Percentiles rank a stretch among this genome's conserved stretches.
These are phyloP conservation scores for Quaeritorhiza haematococci DNA, from an alignment of 371 early-diverging fungal genomes.

Conservation along the genomic window DNA sequence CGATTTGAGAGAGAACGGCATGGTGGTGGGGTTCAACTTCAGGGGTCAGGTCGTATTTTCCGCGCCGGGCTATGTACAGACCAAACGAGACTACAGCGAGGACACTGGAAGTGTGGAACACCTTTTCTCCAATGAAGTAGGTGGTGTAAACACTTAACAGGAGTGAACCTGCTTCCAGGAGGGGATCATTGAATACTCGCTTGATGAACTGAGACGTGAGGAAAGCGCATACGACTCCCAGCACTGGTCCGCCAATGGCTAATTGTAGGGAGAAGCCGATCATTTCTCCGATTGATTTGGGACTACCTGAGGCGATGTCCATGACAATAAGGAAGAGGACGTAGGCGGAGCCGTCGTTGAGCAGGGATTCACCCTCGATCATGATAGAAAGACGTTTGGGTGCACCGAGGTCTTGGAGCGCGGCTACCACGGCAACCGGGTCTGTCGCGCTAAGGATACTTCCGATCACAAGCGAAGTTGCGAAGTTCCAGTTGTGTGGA, in stretches of 20 bases:
- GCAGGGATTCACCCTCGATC: background rate
- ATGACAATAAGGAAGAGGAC: background rate
- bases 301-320: background rate
- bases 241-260: background rate
- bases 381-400: background rate
- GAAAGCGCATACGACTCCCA: background rate
- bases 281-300: background rate
- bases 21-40: background rate
- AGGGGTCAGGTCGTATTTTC: background rate
- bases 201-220: background rate
- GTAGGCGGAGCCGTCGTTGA: background rate
- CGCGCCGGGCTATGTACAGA: background rate
- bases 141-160: background rate
- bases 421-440: background rate
- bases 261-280: background rate
- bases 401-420: background rate
- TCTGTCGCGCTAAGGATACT: background rate
- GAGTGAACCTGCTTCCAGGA: background rate
- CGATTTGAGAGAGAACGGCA: background rate
- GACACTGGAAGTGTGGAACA: background rate
- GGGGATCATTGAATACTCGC: background rate
- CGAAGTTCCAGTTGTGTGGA: background rate
- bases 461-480: background rate
- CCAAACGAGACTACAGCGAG: background rate
- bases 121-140: background rate